phyloP scores from a whole-genome alignment of 2,329 filamentous ascomycete species.

The Xylaria digitata region DNA sequence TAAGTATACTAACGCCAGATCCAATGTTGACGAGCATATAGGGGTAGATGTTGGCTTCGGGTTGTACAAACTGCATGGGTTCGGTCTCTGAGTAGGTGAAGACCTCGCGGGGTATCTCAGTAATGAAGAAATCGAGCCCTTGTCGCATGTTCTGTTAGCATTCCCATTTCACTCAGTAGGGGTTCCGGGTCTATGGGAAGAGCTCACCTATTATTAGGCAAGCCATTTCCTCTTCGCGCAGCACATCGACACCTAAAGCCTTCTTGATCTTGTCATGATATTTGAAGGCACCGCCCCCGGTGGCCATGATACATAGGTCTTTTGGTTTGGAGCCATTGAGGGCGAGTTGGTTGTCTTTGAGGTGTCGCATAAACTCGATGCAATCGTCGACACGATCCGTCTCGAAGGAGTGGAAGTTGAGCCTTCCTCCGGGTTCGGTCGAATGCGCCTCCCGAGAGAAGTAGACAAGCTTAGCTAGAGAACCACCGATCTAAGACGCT shows the following conservation, averaged over 20 bases:
- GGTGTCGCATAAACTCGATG: slow-evolving; percentile 87
- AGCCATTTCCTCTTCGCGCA: slow-evolving; percentile 98
- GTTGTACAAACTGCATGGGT: slow-evolving; percentile 88
- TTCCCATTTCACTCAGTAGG: slow-evolving; percentile 15
- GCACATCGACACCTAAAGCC: slow-evolving; percentile 85
- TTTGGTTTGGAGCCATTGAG: slow-evolving; percentile 77
- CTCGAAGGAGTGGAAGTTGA: slow-evolving; percentile 97
- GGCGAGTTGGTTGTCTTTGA: slow-evolving; percentile 83
- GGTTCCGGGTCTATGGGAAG: background rate
- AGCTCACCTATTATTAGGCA: slow-evolving; percentile 88
- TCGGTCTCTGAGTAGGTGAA: slow-evolving; percentile 94
- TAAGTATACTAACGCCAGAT: slow-evolving; percentile 96
- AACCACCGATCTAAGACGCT: slow-evolving; percentile 83
- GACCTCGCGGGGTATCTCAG: slow-evolving; percentile 94
- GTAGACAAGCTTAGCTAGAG: slow-evolving; percentile 95
- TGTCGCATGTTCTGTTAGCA: slow-evolving; percentile 50
- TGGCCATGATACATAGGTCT: slow-evolving; percentile 92
- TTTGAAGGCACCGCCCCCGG: slow-evolving; percentile 94
- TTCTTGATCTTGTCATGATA: slow-evolving; percentile 93
- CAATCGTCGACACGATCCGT: slow-evolving; percentile 94
- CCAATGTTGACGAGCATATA: slow-evolving; percentile 99
- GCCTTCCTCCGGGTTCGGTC: slow-evolving; percentile 82
- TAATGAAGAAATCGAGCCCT: slow-evolving; percentile 99
- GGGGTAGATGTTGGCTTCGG: slow-evolving; percentile 86
- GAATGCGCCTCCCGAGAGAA: slow-evolving; percentile 89